Evolutionary conservation across 164 flowering plant genomes (phyloP), one percentile per base, ranked within the genome.

Genomic region (Euptelea pleiosperma): DNA sequence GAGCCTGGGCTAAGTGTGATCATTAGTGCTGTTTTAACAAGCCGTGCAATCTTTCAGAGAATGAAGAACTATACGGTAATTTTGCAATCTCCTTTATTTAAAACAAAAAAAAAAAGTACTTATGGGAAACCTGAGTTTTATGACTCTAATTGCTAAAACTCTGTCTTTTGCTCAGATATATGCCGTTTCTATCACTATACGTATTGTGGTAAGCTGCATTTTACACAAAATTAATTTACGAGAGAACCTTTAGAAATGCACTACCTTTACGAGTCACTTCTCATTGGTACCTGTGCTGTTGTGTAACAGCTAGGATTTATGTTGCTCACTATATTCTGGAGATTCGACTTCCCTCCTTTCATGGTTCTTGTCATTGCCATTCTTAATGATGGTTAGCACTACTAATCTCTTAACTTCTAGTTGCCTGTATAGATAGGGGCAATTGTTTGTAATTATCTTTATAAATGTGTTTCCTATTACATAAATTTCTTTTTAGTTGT

Each of bases 1-100:
- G 90, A 84, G 61, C 87, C 87, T 43, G 90, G 90, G 5, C 55
- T 84, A 24, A 82, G 90, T 73, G 90, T 84, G 2, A 84, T 82
- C 64, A 82, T 82, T 8, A 80, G 82, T 61, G 85, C 89, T 31
- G 85, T 82, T 37, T 71, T 84, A 56, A 84, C 89, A 35, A 84
- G 86, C 61, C 78, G 85, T 46, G 86, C 89, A 26, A 82, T 84
- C 64, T 82, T 84, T 62, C 86, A 84, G 55, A 72, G 89, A 52
- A 83, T 83, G 85, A 83, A 83, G 64, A 83, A 81, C 57, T 82
- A 81, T 59, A 81, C 83, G 44, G 85, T 83, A 77, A 68, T 46
- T 4, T n/a, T 1, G 21, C 41, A 58, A 37, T 33, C 49, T 26
- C 4, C 25, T 59, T 34, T 8, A 25, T 19, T 11, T 2, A 22